phyloP scores from a whole-genome alignment of 78 protist species.

The Salpingoeca rosetta region DNA sequence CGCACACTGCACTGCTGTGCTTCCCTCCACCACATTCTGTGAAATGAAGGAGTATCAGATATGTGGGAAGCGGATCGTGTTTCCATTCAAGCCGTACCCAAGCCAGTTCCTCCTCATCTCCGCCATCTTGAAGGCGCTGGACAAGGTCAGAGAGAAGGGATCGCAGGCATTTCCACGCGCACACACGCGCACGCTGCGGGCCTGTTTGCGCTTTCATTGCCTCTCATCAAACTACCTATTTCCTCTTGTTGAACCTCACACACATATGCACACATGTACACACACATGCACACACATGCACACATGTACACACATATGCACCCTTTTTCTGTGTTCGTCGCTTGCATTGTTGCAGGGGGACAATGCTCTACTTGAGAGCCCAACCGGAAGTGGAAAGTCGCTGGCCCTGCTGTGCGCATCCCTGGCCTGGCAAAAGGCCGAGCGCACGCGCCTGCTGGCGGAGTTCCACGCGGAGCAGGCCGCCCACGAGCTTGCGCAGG shows the following conservation, averaged over 20 bases:
- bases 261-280: background rate
- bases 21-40: too few species aligned
- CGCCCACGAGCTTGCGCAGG: background rate
- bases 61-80: background rate
- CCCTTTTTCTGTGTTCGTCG: background rate
- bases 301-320: background rate
- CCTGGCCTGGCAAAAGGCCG: background rate
- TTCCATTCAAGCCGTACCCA: background rate
- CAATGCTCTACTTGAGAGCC: constrained; percentile 7
- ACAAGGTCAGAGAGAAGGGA: too few species aligned
- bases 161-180: too few species aligned
- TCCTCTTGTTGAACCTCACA: too few species aligned
- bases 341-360: too few species aligned
- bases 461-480: background rate
- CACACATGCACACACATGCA: background rate
- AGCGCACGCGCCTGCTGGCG: background rate
- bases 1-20: too few species aligned
- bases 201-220: too few species aligned
- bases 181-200: too few species aligned
- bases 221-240: too few species aligned
- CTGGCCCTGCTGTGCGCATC: constrained; percentile 2
- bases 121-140: background rate
- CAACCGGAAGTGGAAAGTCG: constrained; percentile 7
- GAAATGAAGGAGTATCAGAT: background rate
- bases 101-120: background rate